Conservation (phyloP, 345 rosid genomes). For the Camelina hispida region DNA sequence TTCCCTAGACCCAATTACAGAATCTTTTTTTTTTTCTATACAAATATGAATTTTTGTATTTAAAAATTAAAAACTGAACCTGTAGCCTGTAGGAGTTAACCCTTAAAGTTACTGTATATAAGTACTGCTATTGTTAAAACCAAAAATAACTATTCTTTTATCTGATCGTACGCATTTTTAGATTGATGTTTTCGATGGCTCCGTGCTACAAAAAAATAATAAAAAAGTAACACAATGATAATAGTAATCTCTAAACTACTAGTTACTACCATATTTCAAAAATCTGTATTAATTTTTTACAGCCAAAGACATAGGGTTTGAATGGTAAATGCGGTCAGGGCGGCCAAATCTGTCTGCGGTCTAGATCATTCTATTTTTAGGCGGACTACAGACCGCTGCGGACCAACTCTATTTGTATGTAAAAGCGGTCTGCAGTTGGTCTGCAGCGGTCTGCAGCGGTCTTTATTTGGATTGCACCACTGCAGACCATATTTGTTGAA, state of each 20-base stretch:
- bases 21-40: constrained; percentile 1
- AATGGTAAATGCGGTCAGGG: no score
- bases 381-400: no score
- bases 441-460: no score
- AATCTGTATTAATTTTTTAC: not conserved
- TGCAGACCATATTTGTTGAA: no score
- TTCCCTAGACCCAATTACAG: constrained; percentile 18
- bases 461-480: no score
- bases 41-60: not conserved
- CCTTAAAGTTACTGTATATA: not conserved
- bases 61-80: not conserved
- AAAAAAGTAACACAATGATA: not conserved
- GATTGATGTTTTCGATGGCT: constrained; percentile 28
- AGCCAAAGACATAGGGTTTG: not conserved
- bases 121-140: constrained; percentile 6
- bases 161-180: constrained; percentile 22
- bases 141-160: constrained; percentile 26
- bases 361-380: no score
- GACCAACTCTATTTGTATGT: no score
- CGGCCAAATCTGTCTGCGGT: no score
- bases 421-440: no score
- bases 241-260: not conserved
- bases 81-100: not conserved
- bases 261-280: not conserved
- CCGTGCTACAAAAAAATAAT: no score